Base-by-base conservation (phyloP, 768 basidiomycete species). In the Boletus rubropictus region DNA sequence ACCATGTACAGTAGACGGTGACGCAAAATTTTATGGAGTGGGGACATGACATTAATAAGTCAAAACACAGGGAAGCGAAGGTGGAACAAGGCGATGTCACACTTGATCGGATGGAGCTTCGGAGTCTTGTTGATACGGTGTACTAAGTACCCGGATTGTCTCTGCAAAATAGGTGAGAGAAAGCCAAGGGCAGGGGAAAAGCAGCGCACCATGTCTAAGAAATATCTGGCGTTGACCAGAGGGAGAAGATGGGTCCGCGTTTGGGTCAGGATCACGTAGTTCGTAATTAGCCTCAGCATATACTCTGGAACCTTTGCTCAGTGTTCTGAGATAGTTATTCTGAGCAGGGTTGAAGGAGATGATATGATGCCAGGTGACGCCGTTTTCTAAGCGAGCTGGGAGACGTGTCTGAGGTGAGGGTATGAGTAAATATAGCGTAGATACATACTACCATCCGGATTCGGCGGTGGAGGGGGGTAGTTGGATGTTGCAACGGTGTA, bases 201-300 rank as follows among this genome's bases (percentile, higher is more conserved):
- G 28, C 2, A 11, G 52, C 77, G 33, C 50, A 88, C 90, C 88
- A 53, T 92, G 89, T 60, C 79, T 74, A 33, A 92, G 73, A 67
- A 89, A 85, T 45, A 92, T 84, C 63, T 90, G 88, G 27, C 86
- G 81, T 60, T 89, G 88, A 1, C 81, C 84, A 45, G 80, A 74
- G 25, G 82, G 78, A 1, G 85, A 78, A 41, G 75, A 67, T 3
- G 86, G 73, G 42, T 89, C 86, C 11, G 86, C 79, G 32, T 69
- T 73, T 6, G 74, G 65, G 33, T 85, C 84, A 8, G 88, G 78
- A 49, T 90, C 86, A 32, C 82, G 78, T 20, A 91, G 64, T 64
- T 90, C 88, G 51, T 77, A 90, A 54, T 71, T 74, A 24, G 89
- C 82, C 64, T 94, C 90, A 29, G 88, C 89, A 51, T 81, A 91